Conservation (phyloP, 1,284 basidiomycete genomes). For the Hemileccinum hortonii region DNA sequence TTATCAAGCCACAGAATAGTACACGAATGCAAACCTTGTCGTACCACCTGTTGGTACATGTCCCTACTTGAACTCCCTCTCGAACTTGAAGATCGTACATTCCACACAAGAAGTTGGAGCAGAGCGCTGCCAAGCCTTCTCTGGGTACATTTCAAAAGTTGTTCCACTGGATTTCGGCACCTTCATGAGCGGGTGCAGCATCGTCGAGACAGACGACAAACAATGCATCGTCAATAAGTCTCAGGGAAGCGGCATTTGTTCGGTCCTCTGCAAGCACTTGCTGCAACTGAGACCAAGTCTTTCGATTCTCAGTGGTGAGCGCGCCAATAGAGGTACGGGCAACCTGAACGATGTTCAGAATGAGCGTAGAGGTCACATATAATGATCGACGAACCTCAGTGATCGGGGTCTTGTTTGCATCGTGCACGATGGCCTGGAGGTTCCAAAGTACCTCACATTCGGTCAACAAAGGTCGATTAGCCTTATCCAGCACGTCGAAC, state of each 20-base stretch:
- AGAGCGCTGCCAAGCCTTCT: slow-evolving; percentile 74
- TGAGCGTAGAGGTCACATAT: not conserved
- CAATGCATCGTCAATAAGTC: too few relatives aligned
- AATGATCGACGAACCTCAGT: slow-evolving; percentile 49
- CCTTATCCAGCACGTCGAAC: slow-evolving; percentile 90
- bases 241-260: slow-evolving; percentile 67
- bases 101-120: slow-evolving; percentile 92
- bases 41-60: slow-evolving; percentile 96
- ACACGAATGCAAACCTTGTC: slow-evolving; percentile 54
- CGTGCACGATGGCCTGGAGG: slow-evolving; percentile 84
- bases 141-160: slow-evolving; percentile 12
- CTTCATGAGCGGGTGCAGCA: not conserved
- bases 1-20: not conserved
- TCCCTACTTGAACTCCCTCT: slow-evolving; percentile 88
- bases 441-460: slow-evolving; percentile 89
- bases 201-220: too few relatives aligned
- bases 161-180: slow-evolving; percentile 8
- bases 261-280: slow-evolving; percentile 62
- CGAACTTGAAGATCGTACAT: slow-evolving; percentile 83
- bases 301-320: slow-evolving; percentile 90
- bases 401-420: slow-evolving; percentile 84
- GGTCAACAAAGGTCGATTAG: slow-evolving; percentile 82
- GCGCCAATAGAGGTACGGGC: slow-evolving; percentile 79
- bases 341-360: slow-evolving; percentile 44
- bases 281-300: slow-evolving; percentile 84